Evolutionary conservation across 78 protist genomes (phyloP), one percentile per base, ranked within the genome.

Genomic region (Dictyostelium intermedium): DNA sequence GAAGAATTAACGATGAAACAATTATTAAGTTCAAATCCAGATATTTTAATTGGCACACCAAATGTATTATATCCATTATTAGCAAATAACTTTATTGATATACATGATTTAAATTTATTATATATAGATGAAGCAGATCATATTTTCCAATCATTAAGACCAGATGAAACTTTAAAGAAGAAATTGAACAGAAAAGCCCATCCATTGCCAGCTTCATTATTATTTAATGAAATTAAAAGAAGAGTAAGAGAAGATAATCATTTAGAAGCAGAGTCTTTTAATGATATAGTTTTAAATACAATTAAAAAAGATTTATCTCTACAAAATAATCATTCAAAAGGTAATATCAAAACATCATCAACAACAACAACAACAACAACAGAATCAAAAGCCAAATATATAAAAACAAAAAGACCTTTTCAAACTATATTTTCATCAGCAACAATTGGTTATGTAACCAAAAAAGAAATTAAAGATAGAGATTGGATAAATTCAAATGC

Each of bases 401-500:
- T 63, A 14, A 34, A 35, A 16, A 82, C 86, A 50, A 8, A 5
- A 1, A 23, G 94, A 32, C 69, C 30, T 14, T 89, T 89, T 61
- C 94, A 89, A 80, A 81, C 87, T n/a, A 50, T 89, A 39, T 80
- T 63, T 18, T 23, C 87, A 27, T 89, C 94, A 16, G 94, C 94
- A 7, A 89, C 94, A 0, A 18, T 89, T n/a, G 74, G 34, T 5
- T 23, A 56, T 14, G 18, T 32, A 23, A 89, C 84, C 14, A 78
- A 61, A 50, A 63, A 45, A 47, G 23, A 39, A 6, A 89, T 89
- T 39, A 74, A 69, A 43, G 80, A 45, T 25, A 80, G 43, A 27
- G 94, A 80, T 50, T 89, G 94, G 94, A 70, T 89, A 27, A 80
- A 89, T 69, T 9, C 6, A 20, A 66, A 78, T 20, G 32, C n/a